These are phyloP conservation scores for Scolecobasidium constrictum DNA, from an alignment of 2,329 filamentous ascomycete genomes.

Conservation along the genomic window DNA sequence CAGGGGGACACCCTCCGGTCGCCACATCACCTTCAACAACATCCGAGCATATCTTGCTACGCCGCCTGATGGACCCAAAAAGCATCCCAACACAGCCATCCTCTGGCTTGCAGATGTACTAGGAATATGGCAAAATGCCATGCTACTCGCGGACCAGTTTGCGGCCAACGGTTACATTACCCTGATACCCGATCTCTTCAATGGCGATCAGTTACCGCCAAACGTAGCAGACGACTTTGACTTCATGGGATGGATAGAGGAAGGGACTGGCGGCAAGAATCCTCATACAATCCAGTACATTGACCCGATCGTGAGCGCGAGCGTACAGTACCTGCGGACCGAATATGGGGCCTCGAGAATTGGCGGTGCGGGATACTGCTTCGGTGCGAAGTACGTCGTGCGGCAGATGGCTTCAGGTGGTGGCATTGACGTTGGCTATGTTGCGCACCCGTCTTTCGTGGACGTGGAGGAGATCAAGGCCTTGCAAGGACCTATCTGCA, in stretches of 20 bases:
- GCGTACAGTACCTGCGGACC: constrained; percentile 32
- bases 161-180: constrained; percentile 20
- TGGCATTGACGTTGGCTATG: constrained; percentile 50
- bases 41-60: too few relatives aligned
- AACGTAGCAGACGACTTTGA: constrained; percentile 21
- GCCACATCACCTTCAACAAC: too few relatives aligned
- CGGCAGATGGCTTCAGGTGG: constrained; percentile 47
- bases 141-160: constrained; percentile 22
- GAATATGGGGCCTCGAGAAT: constrained; percentile 45
- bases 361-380: constrained; percentile 62
- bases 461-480: constrained; percentile 52
- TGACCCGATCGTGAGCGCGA: constrained; percentile 37
- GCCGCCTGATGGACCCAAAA: too few relatives aligned
- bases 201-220: constrained; percentile 19
- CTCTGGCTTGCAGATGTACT: too few relatives aligned
- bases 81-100: too few relatives aligned
- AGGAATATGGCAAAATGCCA: too few relatives aligned
- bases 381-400: constrained; percentile 63
- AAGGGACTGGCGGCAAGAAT: too few relatives aligned
- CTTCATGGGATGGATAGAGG: constrained; percentile 32
- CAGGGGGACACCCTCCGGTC: too few relatives aligned
- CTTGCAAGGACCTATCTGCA: constrained; percentile 57
- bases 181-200: constrained; percentile 23
- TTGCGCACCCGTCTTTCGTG: constrained; percentile 63
- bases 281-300: constrained; percentile 31